Evolutionary conservation across 1,284 basidiomycete species (phyloP), one percentile per base, ranked within the genome.

Genomic region (Malassezia dermatis): DNA sequence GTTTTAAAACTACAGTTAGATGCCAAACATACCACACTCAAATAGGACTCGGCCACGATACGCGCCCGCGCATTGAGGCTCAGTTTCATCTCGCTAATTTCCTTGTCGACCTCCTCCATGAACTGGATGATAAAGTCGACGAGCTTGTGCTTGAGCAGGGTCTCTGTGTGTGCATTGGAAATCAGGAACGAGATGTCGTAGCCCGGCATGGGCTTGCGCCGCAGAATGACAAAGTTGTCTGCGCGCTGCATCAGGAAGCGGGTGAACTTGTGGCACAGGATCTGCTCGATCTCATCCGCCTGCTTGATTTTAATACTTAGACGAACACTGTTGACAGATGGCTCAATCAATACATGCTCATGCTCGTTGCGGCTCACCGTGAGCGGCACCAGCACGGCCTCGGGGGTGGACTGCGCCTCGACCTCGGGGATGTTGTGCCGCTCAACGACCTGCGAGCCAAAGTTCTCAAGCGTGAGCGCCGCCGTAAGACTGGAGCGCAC

Each of bases 51-150:
- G 30, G 94, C 94, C 26, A 98, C 93, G 56, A 88, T 96, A 77
- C 94, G 87, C 1, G 94, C 91, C 56, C 94, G 82, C 27, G 91
- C 90, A 70, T 98, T 99, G 58, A 98, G 79, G 66, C 86, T 77
- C 34, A 82, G 72, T 67, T 82, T 82, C 77, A 81, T 81, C 65
- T 82, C 80, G 59, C 86, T 88, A 71, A 89, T 89, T 74, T 88
- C 87, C 75, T 85, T 87, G 74, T 89, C 88, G 51, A 96, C 90
- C 68, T 96, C 90, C 74, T 96, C 90, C 91, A 96, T 96, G 75
- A 96, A 95, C 86, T 98, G 89, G 65, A 96, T 95, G 77, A 99
- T 94, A 78, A 99, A 99, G 78, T 99, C 94, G 41, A 99, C 94
- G 52, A 99, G 85, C 79, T 96, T 98, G 78, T 98, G 91, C 79